phyloP scores from a whole-genome alignment of 176 grass and related monocot species.

The Calamus simplicifolius region DNA sequence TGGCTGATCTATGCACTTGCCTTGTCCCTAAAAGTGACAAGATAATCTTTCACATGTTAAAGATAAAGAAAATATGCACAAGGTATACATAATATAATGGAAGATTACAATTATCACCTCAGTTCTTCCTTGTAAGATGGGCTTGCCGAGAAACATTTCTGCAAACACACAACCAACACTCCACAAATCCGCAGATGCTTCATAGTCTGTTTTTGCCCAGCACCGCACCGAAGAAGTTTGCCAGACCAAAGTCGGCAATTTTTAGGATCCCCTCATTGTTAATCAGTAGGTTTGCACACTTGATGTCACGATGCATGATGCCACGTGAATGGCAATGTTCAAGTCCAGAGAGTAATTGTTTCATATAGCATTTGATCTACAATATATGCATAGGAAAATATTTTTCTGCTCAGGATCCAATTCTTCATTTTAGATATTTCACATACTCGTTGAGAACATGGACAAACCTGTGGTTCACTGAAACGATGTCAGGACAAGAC shows the following conservation, averaged over 20 bases:
- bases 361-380: conserved; percentile 96
- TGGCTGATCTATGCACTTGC: neutral
- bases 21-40: neutral
- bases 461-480: conserved; percentile 30
- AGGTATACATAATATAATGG: neutral
- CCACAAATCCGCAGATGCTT: conserved; percentile 80
- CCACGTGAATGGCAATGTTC: conserved; percentile 71
- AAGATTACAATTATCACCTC: conserved; percentile 37
- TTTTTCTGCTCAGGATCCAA: neutral
- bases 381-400: neutral
- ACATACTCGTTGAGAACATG: neutral
- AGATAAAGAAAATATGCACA: neutral
- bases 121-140: conserved; percentile 81
- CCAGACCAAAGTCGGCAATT: conserved; percentile 93
- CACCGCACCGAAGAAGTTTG: conserved; percentile 41
- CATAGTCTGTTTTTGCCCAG: conserved; percentile 30
- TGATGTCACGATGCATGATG: conserved; percentile 92
- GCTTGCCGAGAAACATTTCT: conserved; percentile 58
- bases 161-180: conserved; percentile 90
- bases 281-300: conserved; percentile 90
- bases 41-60: conserved; percentile 6
- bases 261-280: conserved; percentile 67
- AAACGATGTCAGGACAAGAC: conserved; percentile 35
- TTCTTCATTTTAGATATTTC: too few species aligned
- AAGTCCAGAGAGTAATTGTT: conserved; percentile 68